Evolutionary conservation across 78 protist species (phyloP).

Genomic region (Cavenderia fasciculata): DNA sequence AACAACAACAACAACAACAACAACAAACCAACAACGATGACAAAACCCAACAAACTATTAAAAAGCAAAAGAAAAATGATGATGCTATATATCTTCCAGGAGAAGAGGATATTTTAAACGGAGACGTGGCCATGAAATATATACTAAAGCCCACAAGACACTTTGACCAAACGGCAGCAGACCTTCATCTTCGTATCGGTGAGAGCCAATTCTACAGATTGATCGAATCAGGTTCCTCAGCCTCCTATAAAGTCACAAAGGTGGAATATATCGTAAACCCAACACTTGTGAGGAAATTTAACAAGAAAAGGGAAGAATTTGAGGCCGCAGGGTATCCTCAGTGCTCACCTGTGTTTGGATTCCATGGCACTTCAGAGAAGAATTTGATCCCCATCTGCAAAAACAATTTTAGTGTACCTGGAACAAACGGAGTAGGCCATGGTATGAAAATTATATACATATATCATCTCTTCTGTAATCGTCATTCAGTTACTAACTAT

Average conservation of each 20-base stretch:
- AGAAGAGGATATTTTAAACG: slow-evolving; percentile 35
- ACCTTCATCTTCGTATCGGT: slow-evolving; percentile 47
- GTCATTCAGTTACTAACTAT: too few relatives aligned
- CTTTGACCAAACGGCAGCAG: slow-evolving; percentile 18
- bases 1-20: background rate
- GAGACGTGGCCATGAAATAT: slow-evolving; percentile 56
- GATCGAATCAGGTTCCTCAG: background rate
- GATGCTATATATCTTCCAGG: slow-evolving; percentile 24
- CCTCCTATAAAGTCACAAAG: slow-evolving; percentile 17
- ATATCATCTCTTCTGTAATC: too few relatives aligned
- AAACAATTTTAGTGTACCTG: slow-evolving; percentile 48
- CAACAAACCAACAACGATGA: background rate
- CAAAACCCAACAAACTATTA: background rate
- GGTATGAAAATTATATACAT: too few relatives aligned
- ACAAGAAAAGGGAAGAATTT: slow-evolving; percentile 42
- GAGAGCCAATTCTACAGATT: slow-evolving; percentile 57
- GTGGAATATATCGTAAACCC: slow-evolving; percentile 67
- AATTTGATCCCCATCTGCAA: slow-evolving; percentile 39
- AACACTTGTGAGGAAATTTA: slow-evolving; percentile 17
- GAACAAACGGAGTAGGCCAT: slow-evolving; percentile 34
- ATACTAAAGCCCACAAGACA: slow-evolving; percentile 41
- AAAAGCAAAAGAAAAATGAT: too few relatives aligned
- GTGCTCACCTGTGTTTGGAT: slow-evolving; percentile 46
- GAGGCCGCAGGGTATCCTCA: slow-evolving; percentile 1
- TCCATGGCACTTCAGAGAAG: slow-evolving; percentile 45